Evolutionary conservation across 1,284 basidiomycete species (phyloP), one percentile per base, ranked within the genome.

Genomic region (Phaffia rhodozyma): DNA sequence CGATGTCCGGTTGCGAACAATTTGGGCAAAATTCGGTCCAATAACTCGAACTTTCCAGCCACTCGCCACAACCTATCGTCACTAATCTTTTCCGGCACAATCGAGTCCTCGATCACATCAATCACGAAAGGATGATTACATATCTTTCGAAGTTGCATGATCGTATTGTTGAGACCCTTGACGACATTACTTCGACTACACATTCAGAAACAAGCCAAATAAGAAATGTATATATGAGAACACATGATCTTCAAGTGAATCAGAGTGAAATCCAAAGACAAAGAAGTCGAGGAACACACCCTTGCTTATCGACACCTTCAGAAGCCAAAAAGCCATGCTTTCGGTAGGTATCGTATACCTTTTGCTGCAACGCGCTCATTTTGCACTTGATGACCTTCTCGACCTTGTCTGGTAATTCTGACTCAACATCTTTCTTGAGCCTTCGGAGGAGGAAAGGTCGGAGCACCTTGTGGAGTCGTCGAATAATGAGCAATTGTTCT

Each of bases 111-210:
- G 66, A 97, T 93, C 69, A 89, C 90, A 69, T 92, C 87, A 75
- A 98, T 97, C 66, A 97, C 81, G 81, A 91, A 96, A 5, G 92
- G 92, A 76, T 96, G 92, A 74, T 98, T 96, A 78, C 94, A 97
- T 68, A 99, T 97, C 81, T 98, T 99, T 68, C 94, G 86, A 60
- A 98, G 81, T 77, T 99, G 94, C 94, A 99, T 98, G 63, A 99
- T 84, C 75, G 96, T 92, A 71, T 99, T 99, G 75, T 92, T 94
- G 63, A 98, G 78, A 68, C 87, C 88, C 70, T 89, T 90, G 60
- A 90, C 84, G 69, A 86, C 85, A 51, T 56, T 60, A 38, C 30
- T 43, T 51, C 60, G 60, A n/a, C 59, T 60, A 30, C 48, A 25
- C 13, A 23, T 47, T 18, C 9, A 27, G 16, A 13, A 30, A 30